Conservation (phyloP, 2,329 filamentous ascomycete species). For the Purpureocillium lavendulum region DNA sequence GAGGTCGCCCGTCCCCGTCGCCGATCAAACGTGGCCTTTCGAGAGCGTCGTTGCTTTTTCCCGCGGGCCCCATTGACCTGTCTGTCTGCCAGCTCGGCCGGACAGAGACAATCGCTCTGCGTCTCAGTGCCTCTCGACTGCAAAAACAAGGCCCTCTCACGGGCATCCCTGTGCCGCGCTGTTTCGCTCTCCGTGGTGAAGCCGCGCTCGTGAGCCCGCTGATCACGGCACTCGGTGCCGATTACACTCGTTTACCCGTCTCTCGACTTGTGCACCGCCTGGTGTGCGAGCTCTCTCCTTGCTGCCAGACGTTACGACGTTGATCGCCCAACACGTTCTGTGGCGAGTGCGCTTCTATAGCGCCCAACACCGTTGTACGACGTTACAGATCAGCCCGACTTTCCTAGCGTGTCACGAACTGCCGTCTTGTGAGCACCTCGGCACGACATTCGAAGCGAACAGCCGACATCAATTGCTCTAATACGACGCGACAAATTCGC, state of each 20-base stretch:
- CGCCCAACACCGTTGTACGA: too few species aligned
- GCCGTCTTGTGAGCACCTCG: not conserved
- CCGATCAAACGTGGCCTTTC: too few species aligned
- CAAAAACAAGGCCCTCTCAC: not conserved
- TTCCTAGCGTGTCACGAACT: too few species aligned
- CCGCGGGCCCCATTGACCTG: too few species aligned
- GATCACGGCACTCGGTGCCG: conserved; percentile 4
- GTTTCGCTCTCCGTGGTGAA: not conserved
- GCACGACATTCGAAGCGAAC: not conserved
- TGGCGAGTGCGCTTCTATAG: not conserved
- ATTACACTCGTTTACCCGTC: conserved; percentile 7
- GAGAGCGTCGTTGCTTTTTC: too few species aligned
- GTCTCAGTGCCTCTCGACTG: too few species aligned
- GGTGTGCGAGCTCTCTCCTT: not conserved
- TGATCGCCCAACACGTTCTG: too few species aligned
- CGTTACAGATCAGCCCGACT: too few species aligned
- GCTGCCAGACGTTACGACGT: not conserved
- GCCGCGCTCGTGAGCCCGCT: not conserved
- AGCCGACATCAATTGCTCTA: not conserved
- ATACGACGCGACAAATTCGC: not conserved
- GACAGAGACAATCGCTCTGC: too few species aligned
- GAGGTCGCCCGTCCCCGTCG: too few species aligned
- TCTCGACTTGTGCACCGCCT: conserved; percentile 1
- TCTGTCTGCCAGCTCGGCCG: too few species aligned
- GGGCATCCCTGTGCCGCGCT: not conserved